Base-by-base conservation (phyloP, 352 stramenopile genomes). In the Phytophthora constricta region DNA sequence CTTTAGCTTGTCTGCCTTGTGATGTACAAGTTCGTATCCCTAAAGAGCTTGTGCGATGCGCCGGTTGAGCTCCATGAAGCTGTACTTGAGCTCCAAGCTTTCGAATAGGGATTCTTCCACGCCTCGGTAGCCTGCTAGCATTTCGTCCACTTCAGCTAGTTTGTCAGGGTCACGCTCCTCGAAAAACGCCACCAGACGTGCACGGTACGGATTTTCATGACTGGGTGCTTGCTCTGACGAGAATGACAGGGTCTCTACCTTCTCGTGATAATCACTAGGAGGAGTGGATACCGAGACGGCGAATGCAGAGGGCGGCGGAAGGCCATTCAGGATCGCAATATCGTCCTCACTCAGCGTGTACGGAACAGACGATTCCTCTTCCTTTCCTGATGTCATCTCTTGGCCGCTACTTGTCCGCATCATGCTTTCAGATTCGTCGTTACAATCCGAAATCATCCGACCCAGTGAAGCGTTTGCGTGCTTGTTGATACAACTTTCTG, bases 71-170 rank as follows among this genome's bases (percentile, higher is more conserved):
- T 80, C 74, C 69, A 90, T 78, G 65, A 90, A 92, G 66, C 80
- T 87, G 68, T 95, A 95, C 66, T 95, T 95, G 47, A 95, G 82
- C 56, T 91, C 80, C 20, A 95, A 71, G 37, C 84, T 93, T 45
- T 95, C 80, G 42, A 95, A 92, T 5, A 95, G 74, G 55, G 77
- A 89, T 11, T 74, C 70, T 57, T 95, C 87, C 14, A 93, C 85
- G 27, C 85, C 87, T 16, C 67, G 70, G 65, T 95, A 95, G 58
- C 67, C 92, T 31, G 74, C 59, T 2, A 95, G 71, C 85, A 93
- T 93, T 5, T 85, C 72, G n/a, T 95, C 85, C 34, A 95, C 84
- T 60, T 91, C 65, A 0, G 63, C 20, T 1, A 95, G 48, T 61
- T 89, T 87, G 10, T 79, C 68, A n/a, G 82, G 83, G 47, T 95